phyloP scores from a whole-genome alignment of 768 basidiomycete species.

The Cystobasidium onofrii region DNA sequence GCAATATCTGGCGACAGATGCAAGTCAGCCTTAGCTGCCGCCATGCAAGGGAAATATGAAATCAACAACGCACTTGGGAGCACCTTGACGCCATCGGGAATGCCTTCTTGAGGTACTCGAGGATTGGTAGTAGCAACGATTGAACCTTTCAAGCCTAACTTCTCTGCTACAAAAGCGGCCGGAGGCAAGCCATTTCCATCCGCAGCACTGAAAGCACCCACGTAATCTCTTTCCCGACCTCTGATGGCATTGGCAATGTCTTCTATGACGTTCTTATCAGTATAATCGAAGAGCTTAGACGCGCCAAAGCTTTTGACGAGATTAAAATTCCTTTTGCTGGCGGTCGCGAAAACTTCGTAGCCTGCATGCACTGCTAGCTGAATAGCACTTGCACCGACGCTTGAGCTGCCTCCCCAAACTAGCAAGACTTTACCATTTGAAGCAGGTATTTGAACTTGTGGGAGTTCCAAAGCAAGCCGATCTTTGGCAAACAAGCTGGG shows the following conservation, averaged over 20 bases:
- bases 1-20: neutral
- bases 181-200: neutral
- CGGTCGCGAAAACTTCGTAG: slow-evolving; percentile 32
- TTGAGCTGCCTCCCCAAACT: slow-evolving; percentile 19
- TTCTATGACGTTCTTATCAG: neutral
- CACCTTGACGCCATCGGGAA: neutral
- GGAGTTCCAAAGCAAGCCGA: neutral
- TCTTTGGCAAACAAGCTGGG: neutral
- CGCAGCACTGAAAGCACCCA: neutral
- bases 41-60: neutral
- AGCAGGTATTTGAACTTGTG: neutral
- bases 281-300: neutral
- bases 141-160: neutral
- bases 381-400: slow-evolving; percentile 18
- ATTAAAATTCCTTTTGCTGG: slow-evolving; percentile 17
- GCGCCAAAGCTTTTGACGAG: slow-evolving; percentile 40
- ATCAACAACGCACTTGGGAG: neutral
- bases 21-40: neutral
- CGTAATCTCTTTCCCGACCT: neutral
- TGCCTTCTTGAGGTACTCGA: neutral
- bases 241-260: neutral
- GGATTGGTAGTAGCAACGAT: neutral
- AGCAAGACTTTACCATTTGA: slow-evolving; percentile 7
- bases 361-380: slow-evolving; percentile 32
- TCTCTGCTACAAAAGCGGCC: neutral